Evolutionary conservation across 2,329 filamentous ascomycete genomes (phyloP).

Genomic region (Sporothrix inflata): DNA sequence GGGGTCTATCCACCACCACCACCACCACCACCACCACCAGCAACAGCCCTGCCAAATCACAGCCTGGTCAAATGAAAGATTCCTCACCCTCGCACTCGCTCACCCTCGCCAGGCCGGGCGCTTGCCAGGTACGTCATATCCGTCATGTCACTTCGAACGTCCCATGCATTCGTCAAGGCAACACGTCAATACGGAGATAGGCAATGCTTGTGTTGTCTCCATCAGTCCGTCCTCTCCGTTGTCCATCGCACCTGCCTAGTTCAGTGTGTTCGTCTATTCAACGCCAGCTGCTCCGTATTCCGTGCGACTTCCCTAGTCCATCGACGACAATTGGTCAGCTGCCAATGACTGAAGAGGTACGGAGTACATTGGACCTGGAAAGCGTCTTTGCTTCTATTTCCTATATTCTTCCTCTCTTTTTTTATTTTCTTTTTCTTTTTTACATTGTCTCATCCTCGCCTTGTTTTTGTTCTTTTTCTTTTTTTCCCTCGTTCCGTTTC

Average conservation of each 20-base stretch:
- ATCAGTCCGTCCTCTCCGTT: background rate
- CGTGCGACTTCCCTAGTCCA: background rate
- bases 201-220: background rate
- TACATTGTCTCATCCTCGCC: too few relatives aligned
- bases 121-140: background rate
- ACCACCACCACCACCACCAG: too few relatives aligned
- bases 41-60: background rate
- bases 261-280: background rate
- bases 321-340: too few relatives aligned
- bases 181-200: background rate
- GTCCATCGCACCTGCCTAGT: conserved; percentile 10
- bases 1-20: too few relatives aligned
- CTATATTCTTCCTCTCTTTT: too few relatives aligned
- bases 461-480: too few relatives aligned
- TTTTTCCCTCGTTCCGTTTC: background rate
- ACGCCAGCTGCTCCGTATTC: background rate
- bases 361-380: too few relatives aligned
- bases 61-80: background rate
- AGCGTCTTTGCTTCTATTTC: too few relatives aligned
- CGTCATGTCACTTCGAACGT: too few relatives aligned
- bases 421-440: too few relatives aligned
- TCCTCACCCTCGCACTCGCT: background rate
- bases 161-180: too few relatives aligned
- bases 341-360: too few relatives aligned
- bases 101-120: background rate